Evolutionary conservation across 2,329 filamentous ascomycete species (phyloP).

Genomic region (Mariannaea elegans): DNA sequence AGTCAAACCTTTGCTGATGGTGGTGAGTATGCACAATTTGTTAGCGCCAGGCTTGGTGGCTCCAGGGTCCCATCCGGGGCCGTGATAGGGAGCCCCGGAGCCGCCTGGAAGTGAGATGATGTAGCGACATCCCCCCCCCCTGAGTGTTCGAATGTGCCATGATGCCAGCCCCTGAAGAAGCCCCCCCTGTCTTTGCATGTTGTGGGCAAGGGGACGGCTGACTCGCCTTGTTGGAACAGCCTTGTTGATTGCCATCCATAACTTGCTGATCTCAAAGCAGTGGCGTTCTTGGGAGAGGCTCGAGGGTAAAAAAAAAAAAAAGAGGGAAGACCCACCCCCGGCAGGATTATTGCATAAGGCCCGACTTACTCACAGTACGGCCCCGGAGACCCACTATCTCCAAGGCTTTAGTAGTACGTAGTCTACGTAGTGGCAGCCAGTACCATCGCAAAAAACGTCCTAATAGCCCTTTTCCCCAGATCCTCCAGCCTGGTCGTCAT

Average conservation of each 20-base stretch:
- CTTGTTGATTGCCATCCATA: no score
- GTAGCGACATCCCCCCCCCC: slow-evolving; percentile 10
- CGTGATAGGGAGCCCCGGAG: slow-evolving; percentile 20
- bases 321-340: no score
- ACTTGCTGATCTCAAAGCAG: no score
- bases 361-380: no score
- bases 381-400: no score
- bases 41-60: background rate
- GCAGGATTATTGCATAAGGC: no score
- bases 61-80: slow-evolving; percentile 5
- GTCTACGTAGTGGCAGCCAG: no score
- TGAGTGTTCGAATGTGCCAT: no score
- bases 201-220: background rate
- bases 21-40: background rate
- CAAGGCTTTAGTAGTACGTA: slow-evolving; percentile 4
- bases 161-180: background rate
- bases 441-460: slow-evolving; percentile 22
- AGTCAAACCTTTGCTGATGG: background rate
- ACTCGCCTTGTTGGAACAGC: no score
- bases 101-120: slow-evolving; percentile 13
- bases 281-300: no score
- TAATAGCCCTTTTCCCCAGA: slow-evolving; percentile 36
- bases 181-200: slow-evolving; percentile 10
- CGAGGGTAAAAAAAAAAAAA: no score
- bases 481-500: slow-evolving; percentile 42